Base-by-base conservation (phyloP, 1,284 basidiomycete species). In the Cryptococcus wingfieldii region DNA sequence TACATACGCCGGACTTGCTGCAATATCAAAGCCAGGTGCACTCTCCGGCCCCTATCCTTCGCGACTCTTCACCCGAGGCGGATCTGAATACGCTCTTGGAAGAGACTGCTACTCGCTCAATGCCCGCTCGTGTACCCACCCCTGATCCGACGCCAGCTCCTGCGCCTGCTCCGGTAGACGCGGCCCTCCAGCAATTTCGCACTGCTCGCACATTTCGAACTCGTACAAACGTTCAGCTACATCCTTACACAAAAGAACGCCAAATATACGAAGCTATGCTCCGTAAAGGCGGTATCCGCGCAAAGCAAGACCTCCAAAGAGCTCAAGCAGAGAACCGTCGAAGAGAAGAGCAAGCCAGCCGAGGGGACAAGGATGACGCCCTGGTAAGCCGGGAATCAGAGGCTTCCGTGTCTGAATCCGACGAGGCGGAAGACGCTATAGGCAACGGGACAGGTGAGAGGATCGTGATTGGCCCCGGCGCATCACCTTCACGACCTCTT, bases 191-290 rank as follows among this genome's bases (percentile, higher is more conserved):
- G 16, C 66, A 66, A 41, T 77, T 76, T 46, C 69, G 72, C 4
- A 68, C 66, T 3, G 67, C 66, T 5, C 62, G 76, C 8, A 75
- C 74, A 1, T 76, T 77, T 44, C 69, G 76, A 4, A 74, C 70
- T 0, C 65, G 76, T n/a, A 77, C 76, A 0, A 68, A 70, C 2
- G 62, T 77, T 1, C 76, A 77, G 50, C 67, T 77, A 0, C 74
- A 76, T 42, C 76, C 76, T 0, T 77, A 77, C 58, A 76, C 75
- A 2, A 66, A 66, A 47, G 76, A 77, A 53, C 60, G 67, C 19
- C 68, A 70, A 57, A 60, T 67, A 16, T 77, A 77, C 59, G 69
- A 71, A 47, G 66, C 64, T 1, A 65, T 64, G 0, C 56, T 77
- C 4, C 62, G 67, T 3, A 62, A 65, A 37, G 74, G 76, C 2